Base-by-base conservation (phyloP, 2,329 filamentous ascomycete genomes). In the Paraconiothyrium sp. region DNA sequence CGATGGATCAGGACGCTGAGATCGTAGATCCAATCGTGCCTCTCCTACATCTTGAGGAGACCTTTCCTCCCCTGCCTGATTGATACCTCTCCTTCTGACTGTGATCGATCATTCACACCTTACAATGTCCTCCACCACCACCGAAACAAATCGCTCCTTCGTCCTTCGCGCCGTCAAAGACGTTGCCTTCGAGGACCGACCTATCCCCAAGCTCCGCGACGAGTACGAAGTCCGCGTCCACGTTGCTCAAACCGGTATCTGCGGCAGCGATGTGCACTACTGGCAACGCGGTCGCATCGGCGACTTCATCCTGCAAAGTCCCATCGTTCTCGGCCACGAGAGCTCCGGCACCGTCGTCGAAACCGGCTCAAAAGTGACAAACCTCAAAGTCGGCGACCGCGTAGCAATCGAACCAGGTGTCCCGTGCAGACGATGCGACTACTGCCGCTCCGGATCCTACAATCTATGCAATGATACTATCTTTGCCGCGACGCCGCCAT, bases 161-260 rank as follows among this genome's bases (percentile, higher is more conserved):
- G 83, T 84, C 44, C 78, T 85, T 13, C 78, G 78, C 44, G 78
- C 80, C 5, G 67, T 84, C 54, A 78, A 83, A 63, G 74, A 82
- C 34, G 79, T 83, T 54, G 72, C 73, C 9, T 81, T 85, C 51
- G 81, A 85, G 67, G 72, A 83, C 60, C 78, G 81, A 0, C 71
- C 78, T 0, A 72, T 80, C 6, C 82, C 82, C 1, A 54, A 67
- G 11, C 59, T 71, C 0, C 61, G 64, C 52, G 60, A 68, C 4
- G 50, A 59, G 10, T 59, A 82, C 55, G 89, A 93, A 75, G 91
- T 94, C 68, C 85, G 93, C 71, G 88, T 94, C 63, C 89, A 90
- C 72, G 84, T 94, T 72, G 90, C 90, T 80, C 93, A 89, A 82
- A 94, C 92, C 2, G 92, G 92, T 68, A 93, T 94, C 80, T 94